Conservation (phyloP, 2,329 filamentous ascomycete genomes). For the Aspergillus viridinutans region DNA sequence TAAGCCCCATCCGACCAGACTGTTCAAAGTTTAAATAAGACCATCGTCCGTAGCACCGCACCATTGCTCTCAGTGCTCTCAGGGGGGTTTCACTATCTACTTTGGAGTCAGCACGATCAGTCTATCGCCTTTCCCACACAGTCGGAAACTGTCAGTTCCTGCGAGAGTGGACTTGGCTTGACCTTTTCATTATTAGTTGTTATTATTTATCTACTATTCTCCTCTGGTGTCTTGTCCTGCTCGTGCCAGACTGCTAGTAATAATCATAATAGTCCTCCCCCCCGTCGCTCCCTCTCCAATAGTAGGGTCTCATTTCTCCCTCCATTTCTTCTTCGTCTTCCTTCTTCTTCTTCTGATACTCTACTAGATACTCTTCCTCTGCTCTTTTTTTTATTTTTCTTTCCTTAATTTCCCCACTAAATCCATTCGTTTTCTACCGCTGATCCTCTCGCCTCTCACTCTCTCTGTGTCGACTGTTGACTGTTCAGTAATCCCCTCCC, state of each 20-base stretch:
- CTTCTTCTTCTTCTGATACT: constrained; percentile 14
- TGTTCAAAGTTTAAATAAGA: background rate
- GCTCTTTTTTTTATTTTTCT: constrained; percentile 10
- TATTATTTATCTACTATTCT: background rate
- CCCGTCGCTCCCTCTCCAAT: constrained; percentile 6
- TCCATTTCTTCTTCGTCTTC: constrained; percentile 4
- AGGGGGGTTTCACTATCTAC: background rate
- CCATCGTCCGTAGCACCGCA: background rate
- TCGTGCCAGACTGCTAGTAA: background rate
- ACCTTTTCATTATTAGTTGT: background rate
- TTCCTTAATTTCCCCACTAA: constrained; percentile 14
- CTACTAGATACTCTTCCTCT: constrained; percentile 11
- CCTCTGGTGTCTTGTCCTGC: background rate
- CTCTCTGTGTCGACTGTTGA: background rate
- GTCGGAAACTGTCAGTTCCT: background rate
- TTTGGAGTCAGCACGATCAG: background rate
- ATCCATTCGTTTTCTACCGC: constrained; percentile 5
- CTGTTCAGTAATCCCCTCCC: background rate
- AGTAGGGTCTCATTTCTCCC: background rate
- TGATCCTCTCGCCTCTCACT: constrained; percentile 1
- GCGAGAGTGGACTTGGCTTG: background rate
- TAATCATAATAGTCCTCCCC: background rate
- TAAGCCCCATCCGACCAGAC: background rate
- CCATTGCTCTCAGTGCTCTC: background rate
- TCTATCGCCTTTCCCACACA: background rate